phyloP scores from a whole-genome alignment of 768 basidiomycete species.

The Serpula lacrymans region DNA sequence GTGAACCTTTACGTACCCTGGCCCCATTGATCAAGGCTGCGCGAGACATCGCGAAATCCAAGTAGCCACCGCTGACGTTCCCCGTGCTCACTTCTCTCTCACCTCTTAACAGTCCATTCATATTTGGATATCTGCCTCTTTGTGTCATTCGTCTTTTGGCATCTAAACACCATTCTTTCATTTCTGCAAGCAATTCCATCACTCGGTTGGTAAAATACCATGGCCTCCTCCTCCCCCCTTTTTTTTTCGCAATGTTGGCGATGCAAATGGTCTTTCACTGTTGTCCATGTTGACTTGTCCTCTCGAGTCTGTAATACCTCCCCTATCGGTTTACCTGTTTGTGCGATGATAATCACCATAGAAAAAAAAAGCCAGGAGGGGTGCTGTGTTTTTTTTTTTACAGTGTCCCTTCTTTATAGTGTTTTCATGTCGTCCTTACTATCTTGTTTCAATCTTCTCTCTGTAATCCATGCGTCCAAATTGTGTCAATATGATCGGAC shows the following conservation, averaged over 20 bases:
- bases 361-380: slow-evolving; percentile 1
- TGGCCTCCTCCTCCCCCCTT: background rate
- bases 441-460: slow-evolving; percentile 1
- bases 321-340: slow-evolving; percentile 13
- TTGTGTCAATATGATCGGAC: background rate
- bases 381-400: background rate
- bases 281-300: no score
- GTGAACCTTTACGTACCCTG: slow-evolving; percentile 83
- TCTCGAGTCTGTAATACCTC: slow-evolving; percentile 29
- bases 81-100: background rate
- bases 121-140: slow-evolving; percentile 15
- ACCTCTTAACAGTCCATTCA: slow-evolving; percentile 8
- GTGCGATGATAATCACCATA: slow-evolving; percentile 13
- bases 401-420: background rate
- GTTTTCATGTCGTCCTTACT: background rate
- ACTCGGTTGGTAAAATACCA: no score
- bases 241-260: background rate
- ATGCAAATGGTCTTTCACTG: no score
- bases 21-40: slow-evolving; percentile 92
- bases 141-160: no score
- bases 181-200: slow-evolving; percentile 7
- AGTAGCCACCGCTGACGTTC: slow-evolving; percentile 14
- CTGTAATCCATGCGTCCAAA: slow-evolving; percentile 1
- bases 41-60: slow-evolving; percentile 74
- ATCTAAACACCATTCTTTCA: slow-evolving; percentile 13